These are phyloP conservation scores for Microbotryum silenes-acaulis DNA, from an alignment of 1,284 basidiomycete species.

Conservation along the genomic window DNA sequence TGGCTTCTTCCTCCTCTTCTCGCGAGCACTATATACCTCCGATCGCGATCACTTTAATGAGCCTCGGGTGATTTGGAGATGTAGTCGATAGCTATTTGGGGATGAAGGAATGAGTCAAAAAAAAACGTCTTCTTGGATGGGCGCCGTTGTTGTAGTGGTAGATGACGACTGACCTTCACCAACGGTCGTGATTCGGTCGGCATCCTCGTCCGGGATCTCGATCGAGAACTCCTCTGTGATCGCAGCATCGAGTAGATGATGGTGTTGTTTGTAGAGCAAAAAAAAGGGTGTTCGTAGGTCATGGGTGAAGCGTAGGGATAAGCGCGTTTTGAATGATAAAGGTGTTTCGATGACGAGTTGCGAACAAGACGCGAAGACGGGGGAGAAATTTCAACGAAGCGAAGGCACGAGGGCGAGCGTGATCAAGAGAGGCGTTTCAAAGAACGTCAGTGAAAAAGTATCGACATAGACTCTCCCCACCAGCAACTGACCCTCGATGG, in stretches of 20 bases:
- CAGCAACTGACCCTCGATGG: slow-evolving; percentile 58
- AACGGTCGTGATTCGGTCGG: slow-evolving; percentile 94
- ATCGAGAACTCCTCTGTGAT: slow-evolving; percentile 63
- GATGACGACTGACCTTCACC: slow-evolving; percentile 62
- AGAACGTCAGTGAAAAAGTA: too few relatives aligned
- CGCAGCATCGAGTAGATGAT: neutral
- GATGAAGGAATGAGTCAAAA: too few relatives aligned
- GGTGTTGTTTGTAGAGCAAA: neutral
- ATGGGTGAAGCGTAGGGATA: neutral
- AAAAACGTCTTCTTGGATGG: neutral
- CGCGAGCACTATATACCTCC: too few relatives aligned
- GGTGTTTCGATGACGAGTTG: neutral
- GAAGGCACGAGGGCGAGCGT: too few relatives aligned
- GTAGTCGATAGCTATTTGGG: slow-evolving; percentile 79
- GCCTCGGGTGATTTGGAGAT: slow-evolving; percentile 88
- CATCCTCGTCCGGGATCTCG: slow-evolving; percentile 95
- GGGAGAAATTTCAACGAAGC: too few relatives aligned
- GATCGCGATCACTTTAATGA: slow-evolving; percentile 28
- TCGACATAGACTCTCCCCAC: neutral
- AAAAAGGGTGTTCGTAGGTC: too few relatives aligned
- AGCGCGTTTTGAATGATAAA: neutral
- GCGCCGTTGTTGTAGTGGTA: neutral
- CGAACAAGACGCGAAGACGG: neutral
- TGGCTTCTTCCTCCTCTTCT: too few relatives aligned
- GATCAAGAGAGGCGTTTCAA: too few relatives aligned